Conservation (phyloP, 2,329 filamentous ascomycete genomes). For the Pseudogymnoascus sp. region DNA sequence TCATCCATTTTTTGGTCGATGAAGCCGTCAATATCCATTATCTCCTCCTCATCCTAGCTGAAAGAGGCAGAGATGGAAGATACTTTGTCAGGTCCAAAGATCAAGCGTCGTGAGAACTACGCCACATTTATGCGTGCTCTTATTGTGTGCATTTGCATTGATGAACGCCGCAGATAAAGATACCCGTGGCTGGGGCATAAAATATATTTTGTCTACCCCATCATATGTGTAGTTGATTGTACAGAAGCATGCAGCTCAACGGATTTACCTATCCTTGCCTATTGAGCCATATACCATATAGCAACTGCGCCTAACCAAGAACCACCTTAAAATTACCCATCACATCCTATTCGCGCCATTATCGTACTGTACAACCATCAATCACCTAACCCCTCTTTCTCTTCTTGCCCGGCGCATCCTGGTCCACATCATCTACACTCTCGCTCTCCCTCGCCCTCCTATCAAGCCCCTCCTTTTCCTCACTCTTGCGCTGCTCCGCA, state of each 20-base stretch:
- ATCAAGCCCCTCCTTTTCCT: conserved; percentile 21
- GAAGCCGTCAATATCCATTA: not conserved
- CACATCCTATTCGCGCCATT: not conserved
- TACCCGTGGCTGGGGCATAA: not conserved
- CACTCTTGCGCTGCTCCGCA: conserved; percentile 26
- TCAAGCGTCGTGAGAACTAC: not conserved
- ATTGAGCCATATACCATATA: not conserved
- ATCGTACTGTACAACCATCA: not conserved
- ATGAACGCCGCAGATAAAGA: not conserved
- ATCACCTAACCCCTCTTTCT: not conserved
- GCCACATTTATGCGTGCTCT: not conserved
- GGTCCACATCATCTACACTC: conserved; percentile 2
- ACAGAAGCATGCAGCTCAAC: not conserved
- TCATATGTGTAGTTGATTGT: not conserved
- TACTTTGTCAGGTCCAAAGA: not conserved
- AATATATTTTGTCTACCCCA: not conserved
- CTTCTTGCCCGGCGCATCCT: not conserved
- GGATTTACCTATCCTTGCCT: not conserved
- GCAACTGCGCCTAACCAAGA: not conserved
- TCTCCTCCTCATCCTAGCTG: not conserved
- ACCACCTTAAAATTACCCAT: not conserved
- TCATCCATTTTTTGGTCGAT: not conserved
- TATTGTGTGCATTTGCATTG: not conserved
- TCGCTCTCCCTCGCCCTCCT: conserved; percentile 20
- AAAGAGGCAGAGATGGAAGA: not conserved